Evolutionary conservation across 2,329 filamentous ascomycete species (phyloP).

Genomic region (Talaromyces sp.): DNA sequence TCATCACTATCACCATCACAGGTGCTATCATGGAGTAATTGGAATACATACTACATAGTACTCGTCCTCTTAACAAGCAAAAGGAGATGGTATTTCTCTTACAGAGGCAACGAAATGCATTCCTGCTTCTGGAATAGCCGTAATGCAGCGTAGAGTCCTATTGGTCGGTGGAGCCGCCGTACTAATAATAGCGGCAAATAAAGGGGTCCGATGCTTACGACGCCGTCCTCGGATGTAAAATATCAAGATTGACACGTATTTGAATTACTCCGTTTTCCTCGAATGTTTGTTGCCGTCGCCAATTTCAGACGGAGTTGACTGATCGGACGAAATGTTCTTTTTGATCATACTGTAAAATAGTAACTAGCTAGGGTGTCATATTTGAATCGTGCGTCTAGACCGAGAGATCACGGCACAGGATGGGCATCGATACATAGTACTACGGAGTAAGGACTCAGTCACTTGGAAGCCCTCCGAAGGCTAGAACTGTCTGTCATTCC

Average conservation of each 20-base stretch:
- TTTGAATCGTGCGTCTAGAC: background rate
- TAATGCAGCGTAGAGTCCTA: background rate
- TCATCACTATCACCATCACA: background rate
- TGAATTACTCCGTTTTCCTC: background rate
- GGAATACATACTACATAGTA: no score
- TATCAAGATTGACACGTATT: background rate
- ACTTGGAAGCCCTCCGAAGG: no score
- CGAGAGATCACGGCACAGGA: background rate
- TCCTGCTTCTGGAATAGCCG: background rate
- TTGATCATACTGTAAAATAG: background rate
- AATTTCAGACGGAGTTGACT: background rate
- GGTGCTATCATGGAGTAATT: background rate
- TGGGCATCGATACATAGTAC: background rate
- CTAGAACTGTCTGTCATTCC: background rate
- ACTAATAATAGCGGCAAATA: constrained; percentile 1
- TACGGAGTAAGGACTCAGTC: no score
- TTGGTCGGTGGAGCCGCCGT: background rate
- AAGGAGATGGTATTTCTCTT: background rate
- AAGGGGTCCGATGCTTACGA: background rate
- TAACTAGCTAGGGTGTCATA: background rate
- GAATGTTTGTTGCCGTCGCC: background rate
- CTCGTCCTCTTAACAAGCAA: background rate
- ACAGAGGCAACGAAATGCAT: background rate
- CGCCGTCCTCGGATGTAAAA: background rate
- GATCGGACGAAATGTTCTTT: background rate